These are phyloP conservation scores for Claviceps sp. DNA, from an alignment of 2,329 filamentous ascomycete species.

Conservation along the genomic window DNA sequence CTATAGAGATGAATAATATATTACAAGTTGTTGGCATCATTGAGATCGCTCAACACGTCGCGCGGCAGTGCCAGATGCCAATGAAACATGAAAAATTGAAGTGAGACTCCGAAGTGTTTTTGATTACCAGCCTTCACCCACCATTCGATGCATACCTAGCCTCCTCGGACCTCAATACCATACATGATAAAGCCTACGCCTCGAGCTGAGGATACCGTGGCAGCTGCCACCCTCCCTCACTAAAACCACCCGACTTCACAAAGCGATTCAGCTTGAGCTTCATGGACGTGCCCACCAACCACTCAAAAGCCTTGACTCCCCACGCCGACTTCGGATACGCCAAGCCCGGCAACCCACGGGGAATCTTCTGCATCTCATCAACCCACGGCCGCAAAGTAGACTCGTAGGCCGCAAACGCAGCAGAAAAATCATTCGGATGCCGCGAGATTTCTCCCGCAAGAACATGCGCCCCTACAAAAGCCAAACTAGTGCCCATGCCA, in stretches of 20 bases:
- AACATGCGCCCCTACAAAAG: conserved; percentile 33
- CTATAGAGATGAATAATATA: too few relatives aligned
- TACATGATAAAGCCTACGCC: not conserved
- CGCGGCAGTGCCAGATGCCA: too few relatives aligned
- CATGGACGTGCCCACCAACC: not conserved
- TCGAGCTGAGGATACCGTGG: not conserved
- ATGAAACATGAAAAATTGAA: too few relatives aligned
- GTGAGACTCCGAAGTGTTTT: too few relatives aligned
- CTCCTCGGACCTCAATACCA: too few relatives aligned
- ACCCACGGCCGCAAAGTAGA: not conserved
- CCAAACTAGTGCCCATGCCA: conserved; percentile 34
- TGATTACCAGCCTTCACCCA: too few relatives aligned
- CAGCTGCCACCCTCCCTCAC: not conserved
- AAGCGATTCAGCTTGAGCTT: not conserved
- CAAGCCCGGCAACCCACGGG: not conserved
- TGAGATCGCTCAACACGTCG: too few relatives aligned
- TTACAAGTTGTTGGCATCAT: too few relatives aligned
- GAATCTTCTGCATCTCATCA: not conserved
- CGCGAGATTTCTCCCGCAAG: conserved; percentile 21
- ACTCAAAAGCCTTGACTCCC: not conserved
- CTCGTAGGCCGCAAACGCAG: conserved; percentile 1
- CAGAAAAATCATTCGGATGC: not conserved
- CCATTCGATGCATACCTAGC: too few relatives aligned
- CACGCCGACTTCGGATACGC: not conserved
- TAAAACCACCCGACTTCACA: not conserved